A percentile compares a stretch with the other conserved stretches of the same genome.
Conservation (phyloP, 1,284 basidiomycete species). For the Erythrobasidium hasegawianum region DNA sequence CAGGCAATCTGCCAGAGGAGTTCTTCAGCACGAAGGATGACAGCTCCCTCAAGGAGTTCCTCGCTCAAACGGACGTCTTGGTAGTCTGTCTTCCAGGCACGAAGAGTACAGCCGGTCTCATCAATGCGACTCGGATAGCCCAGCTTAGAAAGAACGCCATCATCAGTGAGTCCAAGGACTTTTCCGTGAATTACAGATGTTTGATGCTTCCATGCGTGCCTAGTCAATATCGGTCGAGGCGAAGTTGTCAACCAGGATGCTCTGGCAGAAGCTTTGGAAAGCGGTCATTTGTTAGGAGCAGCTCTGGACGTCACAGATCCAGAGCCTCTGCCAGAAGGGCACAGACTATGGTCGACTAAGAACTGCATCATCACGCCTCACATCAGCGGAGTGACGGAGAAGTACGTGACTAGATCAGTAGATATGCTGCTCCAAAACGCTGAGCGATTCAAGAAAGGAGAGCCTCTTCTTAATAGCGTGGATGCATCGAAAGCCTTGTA, state of each 20-base stretch:
- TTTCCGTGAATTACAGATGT: too few relatives aligned
- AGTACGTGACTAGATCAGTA: constrained; percentile 39
- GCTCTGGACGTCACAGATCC: constrained; percentile 45
- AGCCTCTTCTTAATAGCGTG: constrained; percentile 41
- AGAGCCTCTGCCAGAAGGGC: constrained; percentile 45
- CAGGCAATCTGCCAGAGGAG: constrained; percentile 40
- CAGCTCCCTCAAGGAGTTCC: constrained; percentile 34
- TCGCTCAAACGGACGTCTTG: constrained; percentile 30
- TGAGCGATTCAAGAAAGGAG: constrained; percentile 37
- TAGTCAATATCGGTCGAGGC: constrained; percentile 47
- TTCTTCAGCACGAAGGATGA: constrained; percentile 41
- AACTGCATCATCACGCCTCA: constrained; percentile 48
- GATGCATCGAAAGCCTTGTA: constrained; percentile 29
- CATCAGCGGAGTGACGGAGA: constrained; percentile 38
- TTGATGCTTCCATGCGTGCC: too few relatives aligned
- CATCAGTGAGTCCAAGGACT: constrained; percentile 20
- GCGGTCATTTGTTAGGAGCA: constrained; percentile 28
- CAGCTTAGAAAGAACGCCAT: constrained; percentile 26
- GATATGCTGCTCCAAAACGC: constrained; percentile 43
- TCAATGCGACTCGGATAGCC: constrained; percentile 18
- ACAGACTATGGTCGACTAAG: constrained; percentile 41
- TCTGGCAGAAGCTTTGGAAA: constrained; percentile 43
- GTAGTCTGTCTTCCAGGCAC: constrained; percentile 29
- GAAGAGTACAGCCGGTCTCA: constrained; percentile 21
- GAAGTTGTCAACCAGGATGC: constrained; percentile 43